Evolutionary conservation across 768 basidiomycete genomes (phyloP), one percentile per base, ranked within the genome.

Genomic region (Lactarius vividus): DNA sequence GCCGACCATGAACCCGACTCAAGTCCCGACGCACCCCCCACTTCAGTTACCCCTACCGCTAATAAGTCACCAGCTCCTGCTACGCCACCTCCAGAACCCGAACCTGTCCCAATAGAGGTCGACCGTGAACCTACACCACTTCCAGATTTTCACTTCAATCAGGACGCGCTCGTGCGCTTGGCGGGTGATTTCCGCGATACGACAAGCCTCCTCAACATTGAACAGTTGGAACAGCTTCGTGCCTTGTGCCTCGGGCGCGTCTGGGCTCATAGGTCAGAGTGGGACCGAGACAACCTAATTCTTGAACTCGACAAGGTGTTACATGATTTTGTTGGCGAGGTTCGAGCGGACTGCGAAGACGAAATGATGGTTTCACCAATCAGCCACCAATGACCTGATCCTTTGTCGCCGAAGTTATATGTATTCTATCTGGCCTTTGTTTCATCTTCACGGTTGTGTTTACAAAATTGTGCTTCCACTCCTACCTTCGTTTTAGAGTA

Each of bases 141-240:
- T 2, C 94, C 94, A 1, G 86, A 89, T 46, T 97, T 99, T 76
- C 75, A 84, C 49, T 72, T 96, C 16, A 81, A 91, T 57, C 78
- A 83, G 28, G 73, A 66, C 2, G 73, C 80, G 11, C 70, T 96
- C 29, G 71, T 70, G 0, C 72, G 81, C 11, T 82, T 98, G 0
- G 76, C 79, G 63, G 54, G 73, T 2, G 75, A 79, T 54, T 74
- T 98, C 31, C 77, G 77, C 40, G 78, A 83, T 20, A 74, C 74
- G 54, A 97, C 96, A 1, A 73, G 66, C 7, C 73, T 73, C 0
- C 78, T 98, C 52, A 91, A 81, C 29, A 82, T 98, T 58, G 97
- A 99, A 73, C 87, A 96, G 73, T 83, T 99, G 7, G 97, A 98
- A 74, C 95, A 98, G 75, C 81, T 99, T 7, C 85, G 97, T 6